phyloP scores from a whole-genome alignment of 768 basidiomycete species.

The Suillus alpinus region DNA sequence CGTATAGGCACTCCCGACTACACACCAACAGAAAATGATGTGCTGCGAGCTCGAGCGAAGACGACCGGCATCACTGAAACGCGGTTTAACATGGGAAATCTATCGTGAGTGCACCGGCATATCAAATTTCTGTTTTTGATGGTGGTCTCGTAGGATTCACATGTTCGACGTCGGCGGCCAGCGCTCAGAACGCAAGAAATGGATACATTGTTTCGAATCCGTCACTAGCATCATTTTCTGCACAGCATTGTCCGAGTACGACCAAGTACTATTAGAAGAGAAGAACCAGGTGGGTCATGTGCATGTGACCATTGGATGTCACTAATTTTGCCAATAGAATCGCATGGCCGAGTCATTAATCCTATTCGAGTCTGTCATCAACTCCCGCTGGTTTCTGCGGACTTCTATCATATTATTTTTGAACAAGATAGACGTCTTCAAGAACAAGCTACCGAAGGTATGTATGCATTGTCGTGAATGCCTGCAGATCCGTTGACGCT shows the following conservation, averaged over 20 bases:
- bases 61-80: conserved; percentile 92
- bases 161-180: conserved; percentile 85
- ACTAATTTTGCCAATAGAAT: conserved; percentile 41
- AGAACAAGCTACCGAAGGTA: conserved; percentile 63
- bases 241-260: conserved; percentile 72
- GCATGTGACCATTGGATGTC: not conserved
- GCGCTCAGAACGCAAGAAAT: conserved; percentile 77
- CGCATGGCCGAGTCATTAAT: conserved; percentile 74
- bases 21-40: conserved; percentile 81
- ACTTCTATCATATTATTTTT: conserved; percentile 67
- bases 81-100: conserved; percentile 65
- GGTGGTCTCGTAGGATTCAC: conserved; percentile 38
- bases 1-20: conserved; percentile 83
- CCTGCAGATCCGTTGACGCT: not conserved
- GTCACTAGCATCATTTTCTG: conserved; percentile 81
- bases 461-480: not conserved
- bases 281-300: conserved; percentile 26
- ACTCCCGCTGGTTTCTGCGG: conserved; percentile 73
- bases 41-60: conserved; percentile 85
- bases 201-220: conserved; percentile 80
- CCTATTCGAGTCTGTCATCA: conserved; percentile 76
- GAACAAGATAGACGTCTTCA: conserved; percentile 78
- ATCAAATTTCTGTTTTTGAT: not conserved
- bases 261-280: conserved; percentile 69
- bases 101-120: conserved; percentile 41